phyloP scores from a whole-genome alignment of 441 rosid species.

The Adansonia grandidieri region DNA sequence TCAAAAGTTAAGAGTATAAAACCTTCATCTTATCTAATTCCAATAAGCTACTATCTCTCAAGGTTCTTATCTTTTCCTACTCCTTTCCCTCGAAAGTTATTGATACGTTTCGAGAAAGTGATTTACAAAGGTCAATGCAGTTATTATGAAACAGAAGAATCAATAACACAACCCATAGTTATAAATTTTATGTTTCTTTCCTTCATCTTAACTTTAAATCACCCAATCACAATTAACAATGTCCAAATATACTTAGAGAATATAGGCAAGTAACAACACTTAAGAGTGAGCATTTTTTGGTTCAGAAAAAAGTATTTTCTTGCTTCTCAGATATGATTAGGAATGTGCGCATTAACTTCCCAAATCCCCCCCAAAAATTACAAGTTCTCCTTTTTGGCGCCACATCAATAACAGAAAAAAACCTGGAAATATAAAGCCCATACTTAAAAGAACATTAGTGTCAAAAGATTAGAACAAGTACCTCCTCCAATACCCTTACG shows the following conservation, averaged over 20 bases:
- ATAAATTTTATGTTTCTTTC: conserved; percentile 10
- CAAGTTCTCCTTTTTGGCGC: background rate
- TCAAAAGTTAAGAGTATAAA: background rate
- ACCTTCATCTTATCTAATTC: background rate
- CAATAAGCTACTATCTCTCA: background rate
- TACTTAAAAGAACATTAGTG: background rate
- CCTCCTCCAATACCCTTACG: conserved; percentile 92
- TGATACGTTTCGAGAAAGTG: background rate
- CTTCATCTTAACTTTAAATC: conserved; percentile 12
- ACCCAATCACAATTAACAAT: conserved; percentile 1
- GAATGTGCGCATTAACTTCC: background rate
- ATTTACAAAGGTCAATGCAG: background rate
- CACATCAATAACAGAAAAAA: conserved; percentile 14
- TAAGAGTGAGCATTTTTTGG: background rate
- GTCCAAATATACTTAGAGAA: background rate
- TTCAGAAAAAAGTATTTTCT: background rate
- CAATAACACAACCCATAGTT: background rate
- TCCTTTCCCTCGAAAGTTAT: background rate
- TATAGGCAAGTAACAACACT: background rate
- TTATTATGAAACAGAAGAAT: conserved; percentile 4
- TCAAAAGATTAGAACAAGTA: conserved; percentile 33
- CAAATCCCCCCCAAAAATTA: conserved; percentile 10
- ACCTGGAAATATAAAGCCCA: background rate
- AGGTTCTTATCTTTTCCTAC: background rate
- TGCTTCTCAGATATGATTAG: background rate